phyloP scores from a whole-genome alignment of 2,329 filamentous ascomycete genomes.

The Cytospora chrysosperma region DNA sequence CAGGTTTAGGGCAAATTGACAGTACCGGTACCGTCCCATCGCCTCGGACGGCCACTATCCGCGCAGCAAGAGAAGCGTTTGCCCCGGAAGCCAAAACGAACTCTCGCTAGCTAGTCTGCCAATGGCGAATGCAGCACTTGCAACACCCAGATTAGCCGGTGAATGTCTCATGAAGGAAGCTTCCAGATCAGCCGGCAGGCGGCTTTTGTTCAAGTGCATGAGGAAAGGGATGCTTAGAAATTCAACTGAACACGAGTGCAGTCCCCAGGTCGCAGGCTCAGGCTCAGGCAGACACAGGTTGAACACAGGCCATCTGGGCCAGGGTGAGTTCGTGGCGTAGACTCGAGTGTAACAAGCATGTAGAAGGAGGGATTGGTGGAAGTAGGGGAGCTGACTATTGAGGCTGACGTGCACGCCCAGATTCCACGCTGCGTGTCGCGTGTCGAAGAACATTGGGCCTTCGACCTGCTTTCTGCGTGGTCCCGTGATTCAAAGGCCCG shows the following conservation, averaged over 20 bases:
- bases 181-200: background rate
- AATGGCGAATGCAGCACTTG: background rate
- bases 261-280: background rate
- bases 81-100: background rate
- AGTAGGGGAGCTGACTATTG: background rate
- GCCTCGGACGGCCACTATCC: background rate
- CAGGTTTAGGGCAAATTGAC: background rate
- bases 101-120: background rate
- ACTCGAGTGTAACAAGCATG: background rate
- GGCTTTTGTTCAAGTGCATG: slow-evolving; percentile 4
- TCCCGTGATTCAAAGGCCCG: background rate
- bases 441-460: background rate
- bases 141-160: background rate
- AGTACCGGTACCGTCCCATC: too few relatives aligned
- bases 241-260: background rate
- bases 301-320: background rate
- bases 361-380: slow-evolving; percentile 13
- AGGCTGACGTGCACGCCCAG: slow-evolving; percentile 9
- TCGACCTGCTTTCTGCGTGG: background rate
- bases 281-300: background rate
- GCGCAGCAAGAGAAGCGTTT: background rate
- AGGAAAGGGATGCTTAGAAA: background rate
- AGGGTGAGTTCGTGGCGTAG: background rate
- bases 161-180: background rate
- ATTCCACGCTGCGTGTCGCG: slow-evolving; percentile 6